Evolutionary conservation across 495 filamentous ascomycete genomes (phyloP).

Genomic region (Hypoxylon rickii): DNA sequence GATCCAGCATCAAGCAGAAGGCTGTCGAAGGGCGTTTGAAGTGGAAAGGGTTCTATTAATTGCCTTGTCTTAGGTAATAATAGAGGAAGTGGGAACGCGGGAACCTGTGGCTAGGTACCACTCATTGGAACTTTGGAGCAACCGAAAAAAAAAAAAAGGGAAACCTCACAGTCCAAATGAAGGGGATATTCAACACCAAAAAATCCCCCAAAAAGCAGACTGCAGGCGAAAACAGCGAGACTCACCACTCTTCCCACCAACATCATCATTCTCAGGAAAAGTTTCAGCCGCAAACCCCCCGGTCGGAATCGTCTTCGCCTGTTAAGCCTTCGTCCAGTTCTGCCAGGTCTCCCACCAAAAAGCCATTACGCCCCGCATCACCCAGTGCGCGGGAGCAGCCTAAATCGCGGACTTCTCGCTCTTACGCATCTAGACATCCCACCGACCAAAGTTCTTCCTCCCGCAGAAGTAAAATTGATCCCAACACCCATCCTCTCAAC

Average conservation of each 20-base stretch:
- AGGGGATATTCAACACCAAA: conserved; percentile 57
- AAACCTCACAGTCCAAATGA: conserved; percentile 52
- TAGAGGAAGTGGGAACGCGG: conserved; percentile 33
- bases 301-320: conserved; percentile 35
- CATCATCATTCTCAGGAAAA: conserved; percentile 23
- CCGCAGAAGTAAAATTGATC: conserved; percentile 61
- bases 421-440: conserved; percentile 45
- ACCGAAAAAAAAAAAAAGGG: conserved; percentile 17
- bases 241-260: conserved; percentile 29
- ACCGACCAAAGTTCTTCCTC: conserved; percentile 43
- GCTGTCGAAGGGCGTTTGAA: conserved; percentile 20
- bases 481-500: conserved; percentile 81
- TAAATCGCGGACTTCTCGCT: conserved; percentile 45
- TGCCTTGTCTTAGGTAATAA: conserved; percentile 34
- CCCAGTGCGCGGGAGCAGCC: conserved; percentile 35
- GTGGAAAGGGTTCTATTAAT: conserved; percentile 27
- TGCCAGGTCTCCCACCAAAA: conserved; percentile 34
- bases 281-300: conserved; percentile 34
- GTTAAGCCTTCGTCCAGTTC: conserved; percentile 29
- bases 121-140: conserved; percentile 15
- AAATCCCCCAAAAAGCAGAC: conserved; percentile 57
- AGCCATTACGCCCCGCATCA: conserved; percentile 35
- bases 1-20: conserved; percentile 29
- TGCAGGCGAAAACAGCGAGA: conserved; percentile 48
- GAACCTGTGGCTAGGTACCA: conserved; percentile 7